Evolutionary conservation across 2,329 filamentous ascomycete species (phyloP).

Genomic region (Corinectria fuckeliana): DNA sequence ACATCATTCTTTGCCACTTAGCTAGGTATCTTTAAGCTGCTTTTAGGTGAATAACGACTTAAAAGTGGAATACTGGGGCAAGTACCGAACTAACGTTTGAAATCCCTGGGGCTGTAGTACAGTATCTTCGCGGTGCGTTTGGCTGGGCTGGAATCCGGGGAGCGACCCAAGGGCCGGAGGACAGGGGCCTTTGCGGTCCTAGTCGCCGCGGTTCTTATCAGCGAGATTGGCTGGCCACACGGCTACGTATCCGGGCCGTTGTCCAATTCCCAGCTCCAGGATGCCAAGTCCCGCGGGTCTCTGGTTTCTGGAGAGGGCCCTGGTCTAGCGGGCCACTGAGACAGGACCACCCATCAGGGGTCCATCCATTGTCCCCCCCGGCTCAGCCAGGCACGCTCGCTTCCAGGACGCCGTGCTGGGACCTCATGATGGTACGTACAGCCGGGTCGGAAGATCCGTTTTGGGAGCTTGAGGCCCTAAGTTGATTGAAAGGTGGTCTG

Average conservation of each 20-base stretch:
- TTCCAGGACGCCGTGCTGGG: slow-evolving; percentile 35
- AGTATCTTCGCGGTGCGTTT: slow-evolving; percentile 25
- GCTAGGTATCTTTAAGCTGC: no score
- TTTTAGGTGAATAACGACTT: no score
- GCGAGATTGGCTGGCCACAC: slow-evolving; percentile 41
- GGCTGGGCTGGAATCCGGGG: slow-evolving; percentile 44
- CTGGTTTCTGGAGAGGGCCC: slow-evolving; percentile 26
- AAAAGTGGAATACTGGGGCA: no score
- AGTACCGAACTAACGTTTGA: no score
- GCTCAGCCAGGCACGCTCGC: slow-evolving; percentile 35
- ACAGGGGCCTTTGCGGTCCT: slow-evolving; percentile 38
- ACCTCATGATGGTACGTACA: slow-evolving; percentile 32
- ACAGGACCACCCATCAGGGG: slow-evolving; percentile 34
- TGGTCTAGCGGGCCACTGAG: slow-evolving; percentile 17
- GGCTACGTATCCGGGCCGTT: slow-evolving; percentile 46
- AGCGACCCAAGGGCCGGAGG: slow-evolving; percentile 37
- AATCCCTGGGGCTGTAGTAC: no score
- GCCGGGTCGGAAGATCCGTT: slow-evolving; percentile 25
- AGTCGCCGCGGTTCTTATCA: slow-evolving; percentile 38
- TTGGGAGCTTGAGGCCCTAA: slow-evolving; percentile 24
- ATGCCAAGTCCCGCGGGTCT: slow-evolving; percentile 28
- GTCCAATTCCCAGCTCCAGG: slow-evolving; percentile 36
- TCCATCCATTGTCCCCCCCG: slow-evolving; percentile 29
- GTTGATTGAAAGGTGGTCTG: slow-evolving; percentile 24
- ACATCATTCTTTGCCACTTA: no score